These are phyloP conservation scores for Hypoxylon sp. DNA, from an alignment of 2,329 filamentous ascomycete species.

Conservation along the genomic window DNA sequence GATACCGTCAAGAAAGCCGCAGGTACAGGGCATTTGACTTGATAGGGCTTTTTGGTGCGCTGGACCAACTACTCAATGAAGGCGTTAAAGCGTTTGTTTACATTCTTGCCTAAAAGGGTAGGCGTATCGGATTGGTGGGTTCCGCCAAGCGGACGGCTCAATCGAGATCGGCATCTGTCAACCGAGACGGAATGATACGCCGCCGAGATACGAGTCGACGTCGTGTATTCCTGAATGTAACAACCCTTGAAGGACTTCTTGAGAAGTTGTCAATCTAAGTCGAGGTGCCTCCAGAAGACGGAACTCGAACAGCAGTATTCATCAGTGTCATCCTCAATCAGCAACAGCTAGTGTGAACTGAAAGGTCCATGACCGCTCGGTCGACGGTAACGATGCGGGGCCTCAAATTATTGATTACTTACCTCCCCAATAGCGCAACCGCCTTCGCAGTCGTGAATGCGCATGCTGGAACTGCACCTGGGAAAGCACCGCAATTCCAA, in stretches of 20 bases:
- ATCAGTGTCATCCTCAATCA: background rate
- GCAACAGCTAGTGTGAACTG: background rate
- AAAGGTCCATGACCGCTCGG: background rate
- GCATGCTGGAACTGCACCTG: slow-evolving; percentile 21
- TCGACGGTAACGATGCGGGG: slow-evolving; percentile 28
- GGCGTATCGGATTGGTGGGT: background rate
- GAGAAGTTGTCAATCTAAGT: background rate
- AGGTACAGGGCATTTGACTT: background rate
- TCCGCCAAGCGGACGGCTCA: slow-evolving; percentile 30
- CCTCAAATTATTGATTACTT: slow-evolving; percentile 12
- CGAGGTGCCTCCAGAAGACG: background rate
- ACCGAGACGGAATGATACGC: slow-evolving; percentile 7
- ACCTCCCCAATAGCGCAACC: slow-evolving; percentile 17
- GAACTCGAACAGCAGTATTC: background rate
- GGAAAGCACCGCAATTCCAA: slow-evolving; percentile 53
- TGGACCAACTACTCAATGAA: background rate
- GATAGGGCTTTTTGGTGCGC: background rate
- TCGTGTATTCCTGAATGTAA: background rate
- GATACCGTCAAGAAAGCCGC: background rate
- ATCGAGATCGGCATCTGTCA: slow-evolving; percentile 32
- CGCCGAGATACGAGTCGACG: slow-evolving; percentile 13
- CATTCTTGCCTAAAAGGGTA: slow-evolving; percentile 28
- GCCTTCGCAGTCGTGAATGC: slow-evolving; percentile 6
- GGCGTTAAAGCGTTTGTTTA: slow-evolving; percentile 12
- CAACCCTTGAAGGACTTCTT: background rate